phyloP scores from a whole-genome alignment of 805 yeast species.

The Zygotorulaspora florentina region DNA sequence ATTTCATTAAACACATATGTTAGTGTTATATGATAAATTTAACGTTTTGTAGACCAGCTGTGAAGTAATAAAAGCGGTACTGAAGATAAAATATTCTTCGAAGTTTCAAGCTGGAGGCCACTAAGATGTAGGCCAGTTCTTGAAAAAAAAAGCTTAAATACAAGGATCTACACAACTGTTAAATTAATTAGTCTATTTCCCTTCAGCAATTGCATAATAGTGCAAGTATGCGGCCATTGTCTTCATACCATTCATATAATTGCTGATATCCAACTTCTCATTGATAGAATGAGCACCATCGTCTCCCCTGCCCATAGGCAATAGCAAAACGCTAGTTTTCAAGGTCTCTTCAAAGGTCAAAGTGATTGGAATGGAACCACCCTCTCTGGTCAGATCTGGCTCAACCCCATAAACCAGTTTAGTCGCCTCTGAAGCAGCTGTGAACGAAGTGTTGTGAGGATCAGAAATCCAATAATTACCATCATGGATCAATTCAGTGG shows the following conservation, averaged over 20 bases:
- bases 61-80: too few species aligned
- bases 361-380: slow-evolving; percentile 98
- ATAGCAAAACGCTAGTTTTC: slow-evolving; percentile 76
- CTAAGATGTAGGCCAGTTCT: too few species aligned
- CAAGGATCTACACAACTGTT: too few species aligned
- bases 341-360: slow-evolving; percentile 85
- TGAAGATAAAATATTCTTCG: too few species aligned
- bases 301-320: slow-evolving; percentile 98
- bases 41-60: neutral
- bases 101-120: too few species aligned
- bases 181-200: slow-evolving; percentile 15
- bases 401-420: slow-evolving; percentile 90
- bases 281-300: slow-evolving; percentile 99
- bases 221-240: slow-evolving; percentile 91
- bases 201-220: slow-evolving; percentile 54
- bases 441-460: slow-evolving; percentile 87
- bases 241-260: slow-evolving; percentile 91
- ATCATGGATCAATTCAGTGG: slow-evolving; percentile 79
- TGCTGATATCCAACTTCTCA: slow-evolving; percentile 84
- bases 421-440: slow-evolving; percentile 93
- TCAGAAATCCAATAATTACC: slow-evolving; percentile 96
- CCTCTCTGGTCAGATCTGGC: slow-evolving; percentile 97
- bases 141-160: too few species aligned
- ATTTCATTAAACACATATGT: too few species aligned
- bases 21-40: too few species aligned